Evolutionary conservation across 177 flowering plant species (phyloP).

Genomic region (Telopea speciosissima): DNA sequence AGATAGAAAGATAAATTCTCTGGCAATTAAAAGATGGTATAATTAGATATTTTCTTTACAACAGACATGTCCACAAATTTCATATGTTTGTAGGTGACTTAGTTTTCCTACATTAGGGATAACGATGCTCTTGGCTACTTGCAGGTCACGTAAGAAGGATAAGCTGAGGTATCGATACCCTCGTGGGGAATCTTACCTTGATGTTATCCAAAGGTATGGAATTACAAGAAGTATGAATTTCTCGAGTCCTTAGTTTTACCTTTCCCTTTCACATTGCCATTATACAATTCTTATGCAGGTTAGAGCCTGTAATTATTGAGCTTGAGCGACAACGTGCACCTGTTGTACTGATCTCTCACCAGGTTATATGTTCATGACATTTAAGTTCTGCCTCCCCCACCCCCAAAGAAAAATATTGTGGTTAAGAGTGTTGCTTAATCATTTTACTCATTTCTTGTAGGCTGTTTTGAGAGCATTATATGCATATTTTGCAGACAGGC

Average conservation of each 20-base stretch:
- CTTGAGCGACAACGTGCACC: constrained; percentile 97
- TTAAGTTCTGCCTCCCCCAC: neutral
- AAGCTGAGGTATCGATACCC: constrained; percentile 95
- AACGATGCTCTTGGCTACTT: constrained; percentile 5
- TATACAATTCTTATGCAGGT: constrained; percentile 42
- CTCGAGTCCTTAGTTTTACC: constrained; percentile 1
- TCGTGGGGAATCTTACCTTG: constrained; percentile 96
- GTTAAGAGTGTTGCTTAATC: neutral
- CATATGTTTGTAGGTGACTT: neutral
- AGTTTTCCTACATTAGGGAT: neutral
- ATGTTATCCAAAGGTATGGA: constrained; percentile 83
- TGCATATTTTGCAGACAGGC: constrained; percentile 98
- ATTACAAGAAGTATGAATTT: neutral
- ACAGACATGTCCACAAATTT: neutral
- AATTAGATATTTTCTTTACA: no score
- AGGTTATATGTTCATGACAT: constrained; percentile 37
- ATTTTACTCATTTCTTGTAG: constrained; percentile 29
- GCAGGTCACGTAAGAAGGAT: constrained; percentile 89
- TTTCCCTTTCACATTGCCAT: neutral
- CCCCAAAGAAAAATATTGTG: neutral
- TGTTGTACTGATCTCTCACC: constrained; percentile 93
- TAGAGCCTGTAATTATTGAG: constrained; percentile 97
- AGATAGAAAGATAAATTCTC: no score
- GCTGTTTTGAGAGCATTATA: constrained; percentile 95
- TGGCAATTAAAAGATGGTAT: no score